Evolutionary conservation across 2,329 filamentous ascomycete species (phyloP), one percentile per base, ranked within the genome.

Genomic region (Cryphonectria naterciae): DNA sequence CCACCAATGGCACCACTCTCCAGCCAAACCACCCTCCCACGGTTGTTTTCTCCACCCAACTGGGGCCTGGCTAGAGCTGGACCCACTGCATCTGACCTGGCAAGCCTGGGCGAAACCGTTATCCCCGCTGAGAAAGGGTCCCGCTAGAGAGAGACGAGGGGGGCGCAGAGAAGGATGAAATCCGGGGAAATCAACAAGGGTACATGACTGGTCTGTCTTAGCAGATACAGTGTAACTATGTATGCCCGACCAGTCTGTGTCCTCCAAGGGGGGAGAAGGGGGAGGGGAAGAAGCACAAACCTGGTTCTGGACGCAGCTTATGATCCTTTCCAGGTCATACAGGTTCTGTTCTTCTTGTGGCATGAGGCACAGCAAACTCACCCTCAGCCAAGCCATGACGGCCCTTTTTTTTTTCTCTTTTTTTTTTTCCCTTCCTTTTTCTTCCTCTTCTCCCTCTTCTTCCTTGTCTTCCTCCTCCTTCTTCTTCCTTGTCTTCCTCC

Each of bases 101-200:
- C 37, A 39, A 10, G 10, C 37, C 37, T 49, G 22, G 28, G 28
- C 58, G 56, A 68, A 68, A 32, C 58, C 19, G 41, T 28, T 28
- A 13, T 46, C 58, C 66, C 66, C 54, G 19, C 66, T 25, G 22
- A 67, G 65, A 43, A 54, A 52, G 35, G 58, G 54, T 6, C 10
- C 19, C 28, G 22, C 22, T 49, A 22, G 46, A 49, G 46, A 49
- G 22, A 39, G 37, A 32, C 28, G 28, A 32, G 37, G 11, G 22
- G 22, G 46, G 7, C 22, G 2, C 22, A 49, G 19, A 49, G 46
- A 49, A 22, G 22, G 46, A 22, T 49, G 54, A 61, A 64, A 66
- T 52, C 49, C 46, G 52, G 58, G 61, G 66, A 71, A 65, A 58
- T 43, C 35, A 63, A 69, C 62, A 60, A 43, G 68, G 67, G 46